Evolutionary conservation across 345 rosid species (phyloP).

Genomic region (Sonneratia alba): DNA sequence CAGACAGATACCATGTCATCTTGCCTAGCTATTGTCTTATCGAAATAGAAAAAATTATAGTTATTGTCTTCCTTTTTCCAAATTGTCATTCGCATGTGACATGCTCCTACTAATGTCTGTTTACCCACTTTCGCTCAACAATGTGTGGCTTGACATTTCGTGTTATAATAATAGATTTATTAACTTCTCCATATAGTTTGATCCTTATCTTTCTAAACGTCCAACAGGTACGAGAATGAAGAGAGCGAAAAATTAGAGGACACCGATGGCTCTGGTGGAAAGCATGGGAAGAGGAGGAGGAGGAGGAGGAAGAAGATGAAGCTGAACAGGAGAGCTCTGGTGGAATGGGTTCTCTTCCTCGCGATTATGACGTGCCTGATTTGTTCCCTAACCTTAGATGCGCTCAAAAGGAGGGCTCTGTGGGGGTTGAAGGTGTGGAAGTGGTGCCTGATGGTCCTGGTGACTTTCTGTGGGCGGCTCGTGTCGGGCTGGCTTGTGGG

Average conservation of each 20-base stretch:
- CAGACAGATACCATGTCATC: too few relatives aligned
- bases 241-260: conserved; percentile 24
- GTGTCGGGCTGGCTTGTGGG: conserved; percentile 28
- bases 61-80: too few relatives aligned
- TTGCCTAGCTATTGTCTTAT: too few relatives aligned
- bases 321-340: conserved; percentile 16
- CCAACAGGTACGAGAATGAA: conserved; percentile 12
- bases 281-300: neutral
- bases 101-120: neutral
- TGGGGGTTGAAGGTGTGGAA: conserved; percentile 38
- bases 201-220: neutral
- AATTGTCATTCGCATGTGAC: neutral
- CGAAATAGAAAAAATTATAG: too few relatives aligned
- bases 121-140: too few relatives aligned
- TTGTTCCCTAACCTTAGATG: conserved; percentile 20
- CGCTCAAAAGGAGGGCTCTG: conserved; percentile 4
- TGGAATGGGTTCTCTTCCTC: conserved; percentile 29
- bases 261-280: neutral
- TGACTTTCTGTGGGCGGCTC: conserved; percentile 30
- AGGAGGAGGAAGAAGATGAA: conserved; percentile 9
- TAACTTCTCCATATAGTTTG: too few relatives aligned
- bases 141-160: too few relatives aligned
- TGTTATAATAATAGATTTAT: too few relatives aligned
- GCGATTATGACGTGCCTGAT: conserved; percentile 28
- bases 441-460: conserved; percentile 42